phyloP scores from a whole-genome alignment of 257 asterid species.

The Cynanchum wilfordii region DNA sequence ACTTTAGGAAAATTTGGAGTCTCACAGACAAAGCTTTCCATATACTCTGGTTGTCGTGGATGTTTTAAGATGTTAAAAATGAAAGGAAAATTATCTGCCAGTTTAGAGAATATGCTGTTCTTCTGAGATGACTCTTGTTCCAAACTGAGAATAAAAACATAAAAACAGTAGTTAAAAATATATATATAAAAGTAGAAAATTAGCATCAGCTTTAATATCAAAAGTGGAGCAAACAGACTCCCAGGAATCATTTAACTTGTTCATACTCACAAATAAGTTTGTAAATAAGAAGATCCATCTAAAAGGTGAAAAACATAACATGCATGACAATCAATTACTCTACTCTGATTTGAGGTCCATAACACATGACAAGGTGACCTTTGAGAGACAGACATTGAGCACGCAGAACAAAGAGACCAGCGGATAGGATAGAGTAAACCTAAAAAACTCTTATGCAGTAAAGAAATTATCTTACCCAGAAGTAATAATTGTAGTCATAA shows the following conservation, averaged over 20 bases:
- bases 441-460: not conserved
- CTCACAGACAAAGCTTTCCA: conserved; percentile 24
- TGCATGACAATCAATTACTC: not conserved
- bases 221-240: not conserved
- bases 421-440: not conserved
- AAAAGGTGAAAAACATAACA: not conserved
- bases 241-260: not conserved
- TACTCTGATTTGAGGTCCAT: not conserved
- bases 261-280: conserved; percentile 1
- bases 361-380: not conserved
- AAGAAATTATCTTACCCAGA: conserved; percentile 59
- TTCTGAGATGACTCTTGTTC: conserved; percentile 43
- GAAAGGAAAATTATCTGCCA: conserved; percentile 78
- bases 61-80: conserved; percentile 58
- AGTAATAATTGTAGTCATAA: conserved; percentile 62
- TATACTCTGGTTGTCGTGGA: conserved; percentile 35
- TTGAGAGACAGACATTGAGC: not conserved
- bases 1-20: conserved; percentile 29
- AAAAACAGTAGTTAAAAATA: not conserved
- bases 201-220: not conserved
- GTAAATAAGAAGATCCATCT: not conserved
- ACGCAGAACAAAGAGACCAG: not conserved
- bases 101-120: conserved; percentile 63
- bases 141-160: conserved; percentile 27
- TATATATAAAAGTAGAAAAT: not conserved